These are phyloP conservation scores for Malassezia cuniculi DNA, from an alignment of 1,284 basidiomycete species.

Conservation along the genomic window DNA sequence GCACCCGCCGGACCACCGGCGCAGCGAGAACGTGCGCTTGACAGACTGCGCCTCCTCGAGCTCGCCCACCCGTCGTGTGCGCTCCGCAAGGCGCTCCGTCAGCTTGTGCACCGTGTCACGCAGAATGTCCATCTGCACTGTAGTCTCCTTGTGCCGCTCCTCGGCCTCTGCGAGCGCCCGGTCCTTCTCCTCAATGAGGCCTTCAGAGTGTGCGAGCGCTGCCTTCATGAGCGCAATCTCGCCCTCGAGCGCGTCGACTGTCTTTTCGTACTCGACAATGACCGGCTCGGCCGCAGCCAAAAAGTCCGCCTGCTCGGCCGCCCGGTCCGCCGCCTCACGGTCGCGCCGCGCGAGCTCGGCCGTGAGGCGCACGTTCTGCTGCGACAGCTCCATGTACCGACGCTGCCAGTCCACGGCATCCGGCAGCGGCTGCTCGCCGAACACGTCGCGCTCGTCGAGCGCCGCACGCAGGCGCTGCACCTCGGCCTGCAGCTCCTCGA, in stretches of 20 bases:
- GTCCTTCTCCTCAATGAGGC: constrained; percentile 78
- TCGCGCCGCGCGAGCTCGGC: constrained; percentile 61
- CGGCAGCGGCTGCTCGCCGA: neutral
- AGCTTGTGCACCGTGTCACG: constrained; percentile 9
- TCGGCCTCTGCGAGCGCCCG: constrained; percentile 54
- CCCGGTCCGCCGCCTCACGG: constrained; percentile 21
- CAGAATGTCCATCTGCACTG: constrained; percentile 2
- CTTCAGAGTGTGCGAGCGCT: constrained; percentile 75
- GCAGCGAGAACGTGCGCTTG: neutral
- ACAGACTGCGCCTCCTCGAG: neutral
- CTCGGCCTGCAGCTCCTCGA: constrained; percentile 72
- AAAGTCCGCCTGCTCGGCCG: constrained; percentile 62
- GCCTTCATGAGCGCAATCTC: constrained; percentile 79
- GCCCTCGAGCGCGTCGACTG: constrained; percentile 84
- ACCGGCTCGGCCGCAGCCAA: constrained; percentile 94
- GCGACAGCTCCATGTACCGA: constrained; percentile 70
- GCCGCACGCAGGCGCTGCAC: constrained; percentile 60
- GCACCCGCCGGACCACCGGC: neutral
- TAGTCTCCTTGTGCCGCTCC: neutral
- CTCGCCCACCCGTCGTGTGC: neutral
- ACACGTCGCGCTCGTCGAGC: constrained; percentile 49
- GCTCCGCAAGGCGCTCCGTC: constrained; percentile 8
- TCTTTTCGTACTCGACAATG: constrained; percentile 90
- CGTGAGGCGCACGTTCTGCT: constrained; percentile 68
- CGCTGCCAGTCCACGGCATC: constrained; percentile 53